phyloP scores from a whole-genome alignment of 441 rosid species.

The Populus hybrid region DNA sequence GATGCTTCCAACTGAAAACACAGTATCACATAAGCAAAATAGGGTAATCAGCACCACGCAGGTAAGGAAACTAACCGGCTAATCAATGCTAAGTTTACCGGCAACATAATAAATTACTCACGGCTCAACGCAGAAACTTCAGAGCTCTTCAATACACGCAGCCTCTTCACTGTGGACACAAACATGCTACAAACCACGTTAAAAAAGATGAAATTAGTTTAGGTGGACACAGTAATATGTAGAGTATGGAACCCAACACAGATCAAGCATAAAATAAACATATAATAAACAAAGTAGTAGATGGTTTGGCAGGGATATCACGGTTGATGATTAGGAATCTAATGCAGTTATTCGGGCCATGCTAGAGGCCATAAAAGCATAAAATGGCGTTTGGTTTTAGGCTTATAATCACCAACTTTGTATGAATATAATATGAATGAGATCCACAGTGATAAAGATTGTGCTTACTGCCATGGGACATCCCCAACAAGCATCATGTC shows the following conservation, averaged over 20 bases:
- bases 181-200: slow-evolving; percentile 55
- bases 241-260: background rate
- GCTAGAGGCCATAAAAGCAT: slow-evolving; percentile 22
- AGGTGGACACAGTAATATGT: background rate
- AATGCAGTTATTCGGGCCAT: slow-evolving; percentile 13
- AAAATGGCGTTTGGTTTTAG: background rate
- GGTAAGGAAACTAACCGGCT: background rate
- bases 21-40: background rate
- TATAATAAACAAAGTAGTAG: background rate
- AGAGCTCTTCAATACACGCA: slow-evolving; percentile 70
- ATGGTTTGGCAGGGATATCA: background rate
- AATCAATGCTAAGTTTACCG: background rate
- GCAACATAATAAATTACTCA: slow-evolving; percentile 25
- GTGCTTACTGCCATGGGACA: slow-evolving; percentile 57
- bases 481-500: slow-evolving; percentile 48
- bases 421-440: slow-evolving; percentile 29
- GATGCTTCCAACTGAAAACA: slow-evolving; percentile 43
- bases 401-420: slow-evolving; percentile 17
- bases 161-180: slow-evolving; percentile 68
- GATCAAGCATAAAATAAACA: background rate
- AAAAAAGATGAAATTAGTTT: background rate
- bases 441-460: slow-evolving; percentile 33
- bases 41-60: background rate
- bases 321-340: slow-evolving; percentile 21
- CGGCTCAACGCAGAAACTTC: slow-evolving; percentile 60